Percentiles rank a stretch among this genome's conserved stretches.
phyloP scores from a whole-genome alignment of 2,329 filamentous ascomycete species.

The Trichophaea hybrida region DNA sequence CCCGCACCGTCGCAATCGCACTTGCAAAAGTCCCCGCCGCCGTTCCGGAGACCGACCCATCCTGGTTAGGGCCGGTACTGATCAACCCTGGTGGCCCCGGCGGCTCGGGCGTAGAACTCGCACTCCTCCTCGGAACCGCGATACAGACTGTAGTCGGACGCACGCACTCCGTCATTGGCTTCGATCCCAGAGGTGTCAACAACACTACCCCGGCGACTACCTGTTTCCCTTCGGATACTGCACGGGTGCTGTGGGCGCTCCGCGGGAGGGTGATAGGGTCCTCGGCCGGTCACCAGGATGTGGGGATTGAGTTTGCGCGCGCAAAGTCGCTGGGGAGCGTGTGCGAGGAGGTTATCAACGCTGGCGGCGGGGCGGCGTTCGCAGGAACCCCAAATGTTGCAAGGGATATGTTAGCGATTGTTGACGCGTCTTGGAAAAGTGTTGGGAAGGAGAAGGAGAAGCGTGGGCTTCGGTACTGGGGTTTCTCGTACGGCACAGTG shows the following conservation, averaged over 20 bases:
- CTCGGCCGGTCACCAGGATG: slow-evolving; percentile 4
- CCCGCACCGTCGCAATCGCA: slow-evolving; percentile 31
- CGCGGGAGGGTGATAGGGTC: slow-evolving; percentile 6
- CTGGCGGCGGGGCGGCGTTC: neutral
- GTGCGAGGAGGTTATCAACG: neutral
- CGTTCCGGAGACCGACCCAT: slow-evolving; percentile 24
- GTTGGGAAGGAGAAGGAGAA: slow-evolving; percentile 1
- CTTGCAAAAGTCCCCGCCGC: slow-evolving; percentile 33
- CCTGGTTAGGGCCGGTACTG: slow-evolving; percentile 30
- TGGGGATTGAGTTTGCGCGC: slow-evolving; percentile 8
- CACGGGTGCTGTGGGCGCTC: slow-evolving; percentile 36
- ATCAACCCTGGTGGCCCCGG: slow-evolving; percentile 37
- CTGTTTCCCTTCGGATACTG: slow-evolving; percentile 37
- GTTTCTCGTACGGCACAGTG: slow-evolving; percentile 42
- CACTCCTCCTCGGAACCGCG: slow-evolving; percentile 28
- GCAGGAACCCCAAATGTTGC: slow-evolving; percentile 24
- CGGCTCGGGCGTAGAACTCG: slow-evolving; percentile 33
- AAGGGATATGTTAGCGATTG: slow-evolving; percentile 32
- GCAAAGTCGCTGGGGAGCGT: slow-evolving; percentile 4
- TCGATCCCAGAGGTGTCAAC: slow-evolving; percentile 43
- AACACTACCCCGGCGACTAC: slow-evolving; percentile 35
- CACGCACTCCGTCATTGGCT: slow-evolving; percentile 39
- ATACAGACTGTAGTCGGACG: slow-evolving; percentile 34
- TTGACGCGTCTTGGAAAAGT: slow-evolving; percentile 28
- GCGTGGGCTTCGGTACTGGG: slow-evolving; percentile 35